Evolutionary conservation across 1,139 yeast species (phyloP), one percentile per base, ranked within the genome.

Genomic region (Spencermartinsiella ligniputridi): DNA sequence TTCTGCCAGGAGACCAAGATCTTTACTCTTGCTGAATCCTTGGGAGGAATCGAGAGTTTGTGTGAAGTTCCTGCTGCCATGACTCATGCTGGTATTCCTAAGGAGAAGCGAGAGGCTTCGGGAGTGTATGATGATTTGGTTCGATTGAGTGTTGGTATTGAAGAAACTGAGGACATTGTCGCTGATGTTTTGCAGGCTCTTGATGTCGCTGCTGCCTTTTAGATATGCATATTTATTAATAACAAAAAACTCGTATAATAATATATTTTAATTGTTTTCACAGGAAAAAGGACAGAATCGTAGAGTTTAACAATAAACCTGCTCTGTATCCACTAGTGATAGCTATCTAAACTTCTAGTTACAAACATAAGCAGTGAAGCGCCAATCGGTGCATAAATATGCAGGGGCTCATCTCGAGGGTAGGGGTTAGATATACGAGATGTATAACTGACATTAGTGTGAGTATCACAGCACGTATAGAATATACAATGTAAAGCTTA

Each of bases 71-170:
- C 96, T 42, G 95, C 96, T 46, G 80, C 82, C 45, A 87, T 87
- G 95, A 87, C 96, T 56, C 96, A 87, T 61, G 94, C 94, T 46
- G 95, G 95, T 63, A 86, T 88, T 66, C 90, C 95, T 61, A 75
- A 76, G 66, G 87, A 72, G 45, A 82, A 79, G 60, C 81, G 96
- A 69, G 94, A 84, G 67, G 76, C 80, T 42, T 77, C 82, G 48
- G 95, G 95, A 54, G 94, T 88, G 39, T 83, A 61, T 58, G 95
- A 87, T 59, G 89, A 86, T 68, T 75, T 88, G 67, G 74, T 87
- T 57, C 81, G 96, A 73, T 72, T 87, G 50, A 79, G 88, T 51
- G 92, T 87, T 48, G 96, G 96, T 70, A 83, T 87, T 55, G 96
- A 88, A 71, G 95, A 86, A 57, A 70, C 78, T 50, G 85, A 81